These are phyloP conservation scores for Crithidia thermophila DNA, from an alignment of 208 protist genomes.

Conservation along the genomic window DNA sequence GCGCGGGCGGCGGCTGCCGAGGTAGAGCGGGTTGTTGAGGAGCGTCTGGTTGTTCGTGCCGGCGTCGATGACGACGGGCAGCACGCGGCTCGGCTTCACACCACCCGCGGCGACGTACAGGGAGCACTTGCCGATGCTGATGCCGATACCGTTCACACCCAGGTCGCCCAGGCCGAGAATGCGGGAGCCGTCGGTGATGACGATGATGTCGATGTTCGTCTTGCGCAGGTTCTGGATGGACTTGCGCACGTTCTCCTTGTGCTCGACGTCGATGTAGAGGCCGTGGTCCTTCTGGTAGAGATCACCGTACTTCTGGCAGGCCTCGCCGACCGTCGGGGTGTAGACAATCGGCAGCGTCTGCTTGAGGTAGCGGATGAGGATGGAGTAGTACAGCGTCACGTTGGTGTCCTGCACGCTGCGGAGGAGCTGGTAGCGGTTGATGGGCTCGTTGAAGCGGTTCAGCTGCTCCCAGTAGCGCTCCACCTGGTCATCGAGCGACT, in stretches of 20 bases:
- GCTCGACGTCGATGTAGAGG: slow-evolving; percentile 84
- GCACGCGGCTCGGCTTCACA: slow-evolving; percentile 74
- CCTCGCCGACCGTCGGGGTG: slow-evolving; percentile 93
- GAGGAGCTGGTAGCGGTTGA: slow-evolving; percentile 81
- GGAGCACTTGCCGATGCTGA: slow-evolving; percentile 94
- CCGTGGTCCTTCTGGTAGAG: slow-evolving; percentile 80
- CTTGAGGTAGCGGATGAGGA: slow-evolving; percentile 68
- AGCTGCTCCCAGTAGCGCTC: slow-evolving; percentile 68
- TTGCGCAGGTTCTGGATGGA: slow-evolving; percentile 85
- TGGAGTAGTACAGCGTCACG: slow-evolving; percentile 79
- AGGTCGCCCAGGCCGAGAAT: slow-evolving; percentile 96
- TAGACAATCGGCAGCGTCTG: slow-evolving; percentile 85
- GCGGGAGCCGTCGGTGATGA: slow-evolving; percentile 95
- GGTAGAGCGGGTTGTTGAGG: slow-evolving; percentile 82
- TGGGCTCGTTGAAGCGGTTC: slow-evolving; percentile 63
- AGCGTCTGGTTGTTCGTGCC: slow-evolving; percentile 90
- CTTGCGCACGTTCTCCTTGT: slow-evolving; percentile 75
- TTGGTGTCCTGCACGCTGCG: slow-evolving; percentile 63
- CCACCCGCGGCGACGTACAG: slow-evolving; percentile 93
- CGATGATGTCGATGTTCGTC: slow-evolving; percentile 90
- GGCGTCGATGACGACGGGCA: slow-evolving; percentile 92
- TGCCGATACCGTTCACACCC: slow-evolving; percentile 96
- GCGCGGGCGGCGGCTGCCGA: slow-evolving; percentile 73
- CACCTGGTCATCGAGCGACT: slow-evolving; percentile 75
- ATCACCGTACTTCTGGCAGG: slow-evolving; percentile 88